Conservation (phyloP, 345 rosid genomes). For the Excoecaria agallocha region DNA sequence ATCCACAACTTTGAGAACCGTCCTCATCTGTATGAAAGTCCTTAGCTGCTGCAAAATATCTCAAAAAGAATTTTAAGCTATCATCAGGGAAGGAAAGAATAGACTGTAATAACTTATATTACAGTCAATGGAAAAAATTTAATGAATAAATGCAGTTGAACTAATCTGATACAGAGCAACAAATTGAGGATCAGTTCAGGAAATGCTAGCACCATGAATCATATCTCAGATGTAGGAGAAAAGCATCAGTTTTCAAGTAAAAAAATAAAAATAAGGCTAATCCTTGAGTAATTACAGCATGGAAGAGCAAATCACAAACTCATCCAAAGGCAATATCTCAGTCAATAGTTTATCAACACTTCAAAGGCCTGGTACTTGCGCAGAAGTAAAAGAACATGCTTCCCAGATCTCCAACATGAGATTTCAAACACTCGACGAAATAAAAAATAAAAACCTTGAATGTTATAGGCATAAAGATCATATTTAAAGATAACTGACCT, state of each 20-base stretch:
- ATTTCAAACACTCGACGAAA: neutral
- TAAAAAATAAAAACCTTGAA: neutral
- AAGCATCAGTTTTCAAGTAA: neutral
- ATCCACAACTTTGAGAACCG: constrained; percentile 80
- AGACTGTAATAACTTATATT: neutral
- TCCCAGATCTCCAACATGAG: neutral
- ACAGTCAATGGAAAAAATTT: neutral
- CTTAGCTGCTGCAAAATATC: constrained; percentile 49
- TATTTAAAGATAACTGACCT: constrained; percentile 32
- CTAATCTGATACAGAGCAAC: neutral
- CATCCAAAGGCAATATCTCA: neutral
- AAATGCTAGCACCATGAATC: neutral
- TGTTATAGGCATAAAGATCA: neutral
- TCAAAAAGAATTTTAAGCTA: neutral
- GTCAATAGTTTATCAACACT: neutral
- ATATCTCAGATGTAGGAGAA: neutral
- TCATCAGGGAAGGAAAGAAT: neutral
- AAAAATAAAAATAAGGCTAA: neutral
- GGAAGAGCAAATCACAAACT: neutral
- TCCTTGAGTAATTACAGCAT: neutral
- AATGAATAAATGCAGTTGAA: neutral
- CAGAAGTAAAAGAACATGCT: neutral
- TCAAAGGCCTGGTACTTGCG: neutral
- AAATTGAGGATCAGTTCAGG: neutral
- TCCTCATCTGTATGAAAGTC: constrained; percentile 91